phyloP scores from a whole-genome alignment of 1,139 yeast species.

The Saccharomyces hybrid region DNA sequence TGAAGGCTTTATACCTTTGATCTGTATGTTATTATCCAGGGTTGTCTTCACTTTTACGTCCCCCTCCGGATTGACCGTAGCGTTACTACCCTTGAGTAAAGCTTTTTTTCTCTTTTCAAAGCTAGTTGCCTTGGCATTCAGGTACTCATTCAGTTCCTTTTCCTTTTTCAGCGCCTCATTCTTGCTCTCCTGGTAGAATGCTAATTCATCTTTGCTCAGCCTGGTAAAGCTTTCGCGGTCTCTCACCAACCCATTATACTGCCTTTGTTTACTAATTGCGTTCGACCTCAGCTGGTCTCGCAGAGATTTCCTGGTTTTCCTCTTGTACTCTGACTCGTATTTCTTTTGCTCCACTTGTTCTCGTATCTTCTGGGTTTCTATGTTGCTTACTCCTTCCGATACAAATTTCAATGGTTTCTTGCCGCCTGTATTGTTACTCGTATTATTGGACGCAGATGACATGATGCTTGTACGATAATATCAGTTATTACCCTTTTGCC shows the following conservation, averaged over 20 bases:
- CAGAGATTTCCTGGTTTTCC: slow-evolving; percentile 22
- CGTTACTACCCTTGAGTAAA: not conserved
- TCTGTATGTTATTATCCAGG: not conserved
- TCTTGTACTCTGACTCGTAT: slow-evolving; percentile 19
- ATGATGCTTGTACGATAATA: not conserved
- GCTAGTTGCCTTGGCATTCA: slow-evolving; percentile 8
- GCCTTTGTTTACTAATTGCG: slow-evolving; percentile 24
- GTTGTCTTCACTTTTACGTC: not conserved
- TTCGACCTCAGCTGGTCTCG: slow-evolving; percentile 26
- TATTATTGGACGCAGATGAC: not conserved
- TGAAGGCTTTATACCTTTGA: not conserved
- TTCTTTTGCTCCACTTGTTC: slow-evolving; percentile 20
- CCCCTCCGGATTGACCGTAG: not conserved
- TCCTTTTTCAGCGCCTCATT: slow-evolving; percentile 17
- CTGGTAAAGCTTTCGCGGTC: slow-evolving; percentile 24
- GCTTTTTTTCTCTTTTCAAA: slow-evolving; percentile 12
- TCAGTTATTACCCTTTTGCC: too few species aligned
- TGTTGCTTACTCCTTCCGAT: slow-evolving; percentile 24
- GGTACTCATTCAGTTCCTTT: slow-evolving; percentile 10
- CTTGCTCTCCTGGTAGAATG: slow-evolving; percentile 6
- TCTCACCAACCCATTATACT: slow-evolving; percentile 17
- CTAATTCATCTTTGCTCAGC: slow-evolving; percentile 19
- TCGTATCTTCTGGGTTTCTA: slow-evolving; percentile 17
- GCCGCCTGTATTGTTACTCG: not conserved
- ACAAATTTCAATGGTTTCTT: slow-evolving; percentile 15